Evolutionary conservation across 768 basidiomycete species (phyloP), one percentile per base, ranked within the genome.

Genomic region (Pulveroboletus sp.): DNA sequence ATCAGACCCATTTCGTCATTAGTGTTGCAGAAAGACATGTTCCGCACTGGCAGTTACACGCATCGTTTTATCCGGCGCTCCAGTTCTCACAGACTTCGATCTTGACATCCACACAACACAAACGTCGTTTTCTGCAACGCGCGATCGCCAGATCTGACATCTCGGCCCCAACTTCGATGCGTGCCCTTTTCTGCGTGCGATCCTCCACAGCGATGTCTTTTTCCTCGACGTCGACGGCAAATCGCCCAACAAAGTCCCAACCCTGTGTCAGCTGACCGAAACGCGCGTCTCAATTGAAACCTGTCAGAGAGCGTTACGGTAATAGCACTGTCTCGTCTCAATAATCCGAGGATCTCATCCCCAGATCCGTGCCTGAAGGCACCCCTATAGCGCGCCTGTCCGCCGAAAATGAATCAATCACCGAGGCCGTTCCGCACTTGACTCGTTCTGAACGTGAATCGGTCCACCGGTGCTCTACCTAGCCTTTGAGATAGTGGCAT

Each of bases 361-460:
- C 29, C 23, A 6, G 24, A 9, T 12, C 20, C 19, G 46, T 38
- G 13, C 56, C 45, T 47, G 37, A 41, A 51, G 39, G 19, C 22
- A 45, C 49, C n/a, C 3, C 32, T n/a, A n/a, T n/a, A n/a, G n/a
- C n/a, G n/a, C n/a, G n/a, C 14, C 20, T 32, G 32, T 35, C 24
- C 43, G 23, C 6, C 43, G n/a, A 19, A 53, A 37, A 58, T 57
- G 39, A 35, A 54, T 45, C 43, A 20, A 4, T 38, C 54, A 34
- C 38, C 31, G 44, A 34, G 49, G 30, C 35, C 31, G 35, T 35
- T 44, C 47, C 47, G 17, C 47, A 37, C 57, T 45, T 46, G 11
- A 41, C 50, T 47, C 38, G 4, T 57, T 47, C 45, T 61, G n/a
- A n/a, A n/a, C 48, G 54, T 50, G 58, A 57, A 57, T 61, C 59